phyloP scores from a whole-genome alignment of 2,329 filamentous ascomycete genomes.

The Sphaceloma murrayae region DNA sequence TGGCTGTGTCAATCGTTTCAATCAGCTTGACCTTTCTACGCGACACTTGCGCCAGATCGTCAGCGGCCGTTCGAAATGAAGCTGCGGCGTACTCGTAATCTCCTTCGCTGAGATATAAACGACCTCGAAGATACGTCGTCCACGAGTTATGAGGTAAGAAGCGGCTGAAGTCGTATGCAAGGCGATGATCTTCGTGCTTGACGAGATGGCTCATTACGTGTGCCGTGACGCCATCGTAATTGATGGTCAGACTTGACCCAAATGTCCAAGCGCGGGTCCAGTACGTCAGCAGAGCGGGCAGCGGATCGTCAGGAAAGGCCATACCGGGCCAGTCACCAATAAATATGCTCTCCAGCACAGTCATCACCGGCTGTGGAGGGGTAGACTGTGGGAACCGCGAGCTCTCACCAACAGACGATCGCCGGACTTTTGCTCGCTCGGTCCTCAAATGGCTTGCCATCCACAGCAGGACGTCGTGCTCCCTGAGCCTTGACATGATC shows the following conservation, averaged over 20 bases:
- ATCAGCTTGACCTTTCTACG: constrained; percentile 21
- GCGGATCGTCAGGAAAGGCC: constrained; percentile 23
- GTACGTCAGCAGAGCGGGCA: constrained; percentile 32
- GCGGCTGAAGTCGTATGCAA: constrained; percentile 57
- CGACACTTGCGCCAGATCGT: constrained; percentile 21
- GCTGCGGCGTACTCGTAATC: constrained; percentile 64
- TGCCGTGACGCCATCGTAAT: constrained; percentile 32
- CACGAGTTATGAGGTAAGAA: constrained; percentile 50
- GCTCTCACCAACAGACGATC: constrained; percentile 1
- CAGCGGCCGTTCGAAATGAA: constrained; percentile 66
- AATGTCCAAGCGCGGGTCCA: constrained; percentile 40
- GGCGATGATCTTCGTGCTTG: constrained; percentile 34
- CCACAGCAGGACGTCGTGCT: constrained; percentile 66
- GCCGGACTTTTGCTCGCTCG: constrained; percentile 35
- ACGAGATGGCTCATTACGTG: constrained; percentile 38
- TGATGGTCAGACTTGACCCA: constrained; percentile 30
- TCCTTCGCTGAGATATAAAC: constrained; percentile 62
- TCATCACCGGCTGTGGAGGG: constrained; percentile 21
- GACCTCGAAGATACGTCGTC: constrained; percentile 71
- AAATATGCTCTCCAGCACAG: constrained; percentile 33
- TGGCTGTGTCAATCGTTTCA: constrained; percentile 37
- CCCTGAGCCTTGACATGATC: constrained; percentile 60
- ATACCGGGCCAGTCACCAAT: constrained; percentile 33
- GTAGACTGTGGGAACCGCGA: constrained; percentile 12
- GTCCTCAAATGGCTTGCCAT: constrained; percentile 40